Base-by-base conservation (phyloP, 169 alveolate genomes). In the Pseudocohnilembus persalinus region DNA sequence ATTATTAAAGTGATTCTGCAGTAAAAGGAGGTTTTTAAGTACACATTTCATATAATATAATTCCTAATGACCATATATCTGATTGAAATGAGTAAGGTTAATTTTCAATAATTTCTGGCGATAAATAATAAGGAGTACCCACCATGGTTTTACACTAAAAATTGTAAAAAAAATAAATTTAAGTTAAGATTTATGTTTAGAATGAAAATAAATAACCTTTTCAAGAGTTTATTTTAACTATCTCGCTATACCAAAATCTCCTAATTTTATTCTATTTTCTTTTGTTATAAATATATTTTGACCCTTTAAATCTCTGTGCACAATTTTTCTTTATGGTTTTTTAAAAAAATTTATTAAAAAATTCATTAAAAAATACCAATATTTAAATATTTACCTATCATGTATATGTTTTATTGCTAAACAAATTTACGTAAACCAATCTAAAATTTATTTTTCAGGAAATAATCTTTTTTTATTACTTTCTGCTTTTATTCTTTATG, bases 11-110 rank as follows among this genome's bases (percentile, higher is more conserved):
- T 0, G 94, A 87, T 29, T 83, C 89, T 1, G 95, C 96, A 83
- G 93, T 85, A 82, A 95, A 95, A 76, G 97, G 97, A 64, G 94
- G 95, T 63, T 85, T 86, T 32, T 89, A 83, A 68, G 95, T 88
- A 84, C 94, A 92, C 93, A 93, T 89, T 84, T 95, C 97, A 87
- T 92, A 95, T 74, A 95, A 74, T n/a, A 95, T 81, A 31, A 93
- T 96, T 34, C 98, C 98, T 25, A 93, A 83, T 0, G 94, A 86
- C 97, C 98, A 95, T 63, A 95, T 93, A 82, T 95, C 98, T 63
- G 93, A 88, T 88, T 94, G 91, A 83, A 93, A 90, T 31, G 84
- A 83, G 82, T 94, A 94, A 29, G 97, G 97, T 78, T 86, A 72
- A 35, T 89, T 83, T 78, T 93, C 94, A 16, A 93, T 79, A 35